phyloP scores from a whole-genome alignment of 139 green algal species.

The Coccomyxa sp. region DNA sequence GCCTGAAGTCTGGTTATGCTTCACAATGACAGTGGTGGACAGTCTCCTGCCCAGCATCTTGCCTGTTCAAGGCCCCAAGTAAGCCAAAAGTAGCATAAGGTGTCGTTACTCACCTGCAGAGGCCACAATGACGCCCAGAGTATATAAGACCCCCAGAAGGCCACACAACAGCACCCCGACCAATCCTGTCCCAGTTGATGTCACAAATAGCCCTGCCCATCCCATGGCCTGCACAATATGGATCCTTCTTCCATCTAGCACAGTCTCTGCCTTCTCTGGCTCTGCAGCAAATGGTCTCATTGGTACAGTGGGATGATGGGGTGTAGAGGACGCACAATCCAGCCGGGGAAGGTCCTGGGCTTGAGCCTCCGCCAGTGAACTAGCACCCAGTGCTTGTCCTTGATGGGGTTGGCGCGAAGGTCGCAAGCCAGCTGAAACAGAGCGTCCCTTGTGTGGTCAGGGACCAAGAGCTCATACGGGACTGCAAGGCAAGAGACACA shows the following conservation, averaged over 20 bases:
- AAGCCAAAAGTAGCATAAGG: background rate
- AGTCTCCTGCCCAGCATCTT: background rate
- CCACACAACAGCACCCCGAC: background rate
- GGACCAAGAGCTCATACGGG: conserved; percentile 16
- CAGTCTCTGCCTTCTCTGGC: background rate
- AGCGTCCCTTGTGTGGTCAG: conserved; percentile 33
- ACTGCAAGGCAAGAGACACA: conserved; percentile 3
- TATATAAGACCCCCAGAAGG: background rate
- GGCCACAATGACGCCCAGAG: conserved; percentile 1
- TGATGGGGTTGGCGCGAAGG: conserved; percentile 31
- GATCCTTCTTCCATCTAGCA: background rate
- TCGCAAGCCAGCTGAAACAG: conserved; percentile 43
- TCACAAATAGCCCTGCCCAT: background rate
- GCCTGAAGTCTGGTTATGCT: background rate
- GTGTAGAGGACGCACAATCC: conserved; percentile 5
- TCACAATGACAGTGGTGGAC: background rate
- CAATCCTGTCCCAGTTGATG: too few relatives aligned
- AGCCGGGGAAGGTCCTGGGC: conserved; percentile 21
- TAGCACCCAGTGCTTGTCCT: conserved; percentile 13
- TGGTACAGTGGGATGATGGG: background rate
- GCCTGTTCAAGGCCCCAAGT: background rate
- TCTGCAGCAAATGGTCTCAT: background rate
- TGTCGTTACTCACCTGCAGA: background rate
- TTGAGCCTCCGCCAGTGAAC: conserved; percentile 8
- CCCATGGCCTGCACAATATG: conserved; percentile 2